A percentile compares a stretch with the other conserved stretches of the same genome.
Evolutionary conservation across 345 rosid genomes (phyloP).

Genomic region (Streptanthus diversifolius): DNA sequence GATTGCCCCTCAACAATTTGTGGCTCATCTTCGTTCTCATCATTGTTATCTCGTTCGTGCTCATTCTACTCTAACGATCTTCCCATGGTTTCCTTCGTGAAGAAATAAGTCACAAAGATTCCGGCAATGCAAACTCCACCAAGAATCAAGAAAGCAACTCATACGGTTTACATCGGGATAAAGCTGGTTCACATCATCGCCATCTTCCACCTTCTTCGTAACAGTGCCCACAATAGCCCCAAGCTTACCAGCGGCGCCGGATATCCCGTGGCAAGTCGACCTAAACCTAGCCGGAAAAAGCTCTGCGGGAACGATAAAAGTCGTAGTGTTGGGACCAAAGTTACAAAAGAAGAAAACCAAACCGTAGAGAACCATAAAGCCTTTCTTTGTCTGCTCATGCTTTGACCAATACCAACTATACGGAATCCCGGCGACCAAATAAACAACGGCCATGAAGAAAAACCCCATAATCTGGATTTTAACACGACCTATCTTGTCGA

Average conservation of each 20-base stretch:
- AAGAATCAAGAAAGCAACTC: constrained; percentile 42
- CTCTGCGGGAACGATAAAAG: constrained; percentile 76
- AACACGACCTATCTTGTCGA: constrained; percentile 64
- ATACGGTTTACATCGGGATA: constrained; percentile 26
- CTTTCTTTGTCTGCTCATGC: constrained; percentile 10
- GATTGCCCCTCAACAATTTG: constrained; percentile 15
- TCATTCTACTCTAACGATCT: constrained; percentile 73
- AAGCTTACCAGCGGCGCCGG: constrained; percentile 68
- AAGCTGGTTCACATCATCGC: not conserved
- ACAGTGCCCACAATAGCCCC: constrained; percentile 75
- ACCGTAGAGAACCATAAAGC: constrained; percentile 49
- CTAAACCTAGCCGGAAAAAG: constrained; percentile 79
- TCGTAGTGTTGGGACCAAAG: constrained; percentile 79
- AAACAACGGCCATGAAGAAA: constrained; percentile 54
- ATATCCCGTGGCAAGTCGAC: constrained; percentile 73
- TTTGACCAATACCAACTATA: constrained; percentile 39
- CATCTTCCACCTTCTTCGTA: constrained; percentile 1
- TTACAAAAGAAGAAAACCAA: constrained; percentile 69
- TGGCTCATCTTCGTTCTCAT: constrained; percentile 12
- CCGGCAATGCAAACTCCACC: constrained; percentile 56
- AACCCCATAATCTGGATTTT: constrained; percentile 64
- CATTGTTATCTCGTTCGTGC: not conserved
- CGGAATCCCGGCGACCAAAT: constrained; percentile 44
- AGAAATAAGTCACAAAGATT: constrained; percentile 40
- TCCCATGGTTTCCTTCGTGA: constrained; percentile 61